Evolutionary conservation across 75 land plant genomes (phyloP).

Genomic region (Sequoia sempervirens): DNA sequence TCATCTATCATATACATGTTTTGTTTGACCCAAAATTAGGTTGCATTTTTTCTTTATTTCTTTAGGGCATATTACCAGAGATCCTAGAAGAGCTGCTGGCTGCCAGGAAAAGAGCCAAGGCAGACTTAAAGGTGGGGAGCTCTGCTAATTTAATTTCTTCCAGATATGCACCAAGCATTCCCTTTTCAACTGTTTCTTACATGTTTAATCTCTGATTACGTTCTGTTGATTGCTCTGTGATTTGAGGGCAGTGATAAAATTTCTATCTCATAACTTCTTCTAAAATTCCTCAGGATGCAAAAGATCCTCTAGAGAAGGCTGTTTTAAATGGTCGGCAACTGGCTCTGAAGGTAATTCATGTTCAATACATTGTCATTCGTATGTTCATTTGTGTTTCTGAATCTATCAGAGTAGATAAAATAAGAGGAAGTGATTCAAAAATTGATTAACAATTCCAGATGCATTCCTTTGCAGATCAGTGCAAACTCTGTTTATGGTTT

Average conservation of each 20-base stretch:
- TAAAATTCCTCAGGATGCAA: conserved; percentile 69
- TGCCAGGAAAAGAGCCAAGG: conserved; percentile 98
- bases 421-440: not conserved
- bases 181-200: not conserved
- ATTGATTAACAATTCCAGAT: not conserved
- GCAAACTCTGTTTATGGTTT: conserved; percentile 99
- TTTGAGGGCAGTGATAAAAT: not conserved
- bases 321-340: conserved; percentile 97
- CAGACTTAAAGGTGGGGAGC: conserved; percentile 81
- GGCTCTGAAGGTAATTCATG: conserved; percentile 74
- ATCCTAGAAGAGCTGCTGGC: conserved; percentile 89
- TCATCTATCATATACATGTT: not conserved
- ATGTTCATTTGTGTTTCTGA: not conserved
- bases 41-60: conserved; percentile 4
- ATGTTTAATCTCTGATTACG: not conserved
- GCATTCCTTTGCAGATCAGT: conserved; percentile 64
- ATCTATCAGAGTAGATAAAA: conserved; percentile 1
- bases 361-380: conserved; percentile 1
- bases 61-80: conserved; percentile 96
- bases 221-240: not conserved
- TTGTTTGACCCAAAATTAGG: not conserved
- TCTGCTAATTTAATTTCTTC: not conserved
- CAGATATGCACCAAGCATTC: not conserved
- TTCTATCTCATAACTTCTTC: not conserved
- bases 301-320: conserved; percentile 95